phyloP scores from a whole-genome alignment of 768 basidiomycete species.

The Favolaschia claudopus region DNA sequence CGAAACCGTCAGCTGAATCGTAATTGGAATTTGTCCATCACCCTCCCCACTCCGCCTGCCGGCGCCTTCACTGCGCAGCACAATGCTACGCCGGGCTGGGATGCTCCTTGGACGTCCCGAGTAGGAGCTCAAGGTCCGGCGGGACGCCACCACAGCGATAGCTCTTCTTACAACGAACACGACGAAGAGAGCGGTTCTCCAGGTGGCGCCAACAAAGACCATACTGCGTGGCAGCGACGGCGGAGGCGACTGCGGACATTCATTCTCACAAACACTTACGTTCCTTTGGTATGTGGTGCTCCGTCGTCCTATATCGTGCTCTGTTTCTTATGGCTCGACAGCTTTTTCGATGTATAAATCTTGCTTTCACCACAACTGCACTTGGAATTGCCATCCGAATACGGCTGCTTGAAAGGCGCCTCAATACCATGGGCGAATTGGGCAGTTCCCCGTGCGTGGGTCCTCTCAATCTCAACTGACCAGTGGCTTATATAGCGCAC shows the following conservation, averaged over 20 bases:
- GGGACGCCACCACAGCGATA: constrained; percentile 36
- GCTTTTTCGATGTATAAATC: constrained; percentile 87
- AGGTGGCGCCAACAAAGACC: constrained; percentile 35
- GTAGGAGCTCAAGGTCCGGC: constrained; percentile 48
- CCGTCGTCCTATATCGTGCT: background rate
- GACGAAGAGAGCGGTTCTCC: constrained; percentile 32
- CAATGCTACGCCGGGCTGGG: constrained; percentile 68
- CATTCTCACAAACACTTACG: constrained; percentile 77
- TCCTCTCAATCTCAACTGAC: background rate
- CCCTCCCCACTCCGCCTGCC: constrained; percentile 45
- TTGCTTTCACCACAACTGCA: constrained; percentile 80
- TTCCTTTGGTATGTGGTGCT: constrained; percentile 72
- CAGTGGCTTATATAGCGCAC: constrained; percentile 3
- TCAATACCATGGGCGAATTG: constrained; percentile 69
- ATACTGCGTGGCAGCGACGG: constrained; percentile 40
- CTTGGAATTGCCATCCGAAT: constrained; percentile 83
- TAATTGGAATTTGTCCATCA: constrained; percentile 39
- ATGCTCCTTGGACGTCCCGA: constrained; percentile 69
- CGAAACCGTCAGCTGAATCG: constrained; percentile 41
- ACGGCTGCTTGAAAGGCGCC: constrained; percentile 60
- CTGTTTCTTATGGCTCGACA: constrained; percentile 38
- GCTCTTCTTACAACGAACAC: constrained; percentile 38
- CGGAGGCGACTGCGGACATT: constrained; percentile 67
- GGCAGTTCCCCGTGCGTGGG: constrained; percentile 80
- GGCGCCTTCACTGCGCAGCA: constrained; percentile 63